A percentile compares a stretch with the other conserved stretches of the same genome.
Evolutionary conservation across 2,329 filamentous ascomycete genomes (phyloP).

Genomic region (Microascus cirrosus): DNA sequence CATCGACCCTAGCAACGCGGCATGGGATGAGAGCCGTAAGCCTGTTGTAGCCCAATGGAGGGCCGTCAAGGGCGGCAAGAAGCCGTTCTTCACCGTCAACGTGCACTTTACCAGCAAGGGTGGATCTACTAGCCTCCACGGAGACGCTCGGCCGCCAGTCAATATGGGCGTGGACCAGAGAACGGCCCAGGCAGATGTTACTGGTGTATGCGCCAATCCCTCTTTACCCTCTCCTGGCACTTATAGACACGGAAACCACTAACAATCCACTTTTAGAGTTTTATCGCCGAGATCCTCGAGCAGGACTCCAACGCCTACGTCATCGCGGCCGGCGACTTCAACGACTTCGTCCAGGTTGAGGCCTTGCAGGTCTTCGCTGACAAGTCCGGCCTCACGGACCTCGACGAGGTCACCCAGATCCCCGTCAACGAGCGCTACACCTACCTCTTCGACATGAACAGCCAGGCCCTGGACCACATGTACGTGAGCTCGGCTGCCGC

Average conservation of each 20-base stretch:
- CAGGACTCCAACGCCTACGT: constrained; percentile 44
- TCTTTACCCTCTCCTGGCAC: not conserved
- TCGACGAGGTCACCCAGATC: constrained; percentile 48
- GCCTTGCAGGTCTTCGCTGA: constrained; percentile 43
- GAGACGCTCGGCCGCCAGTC: constrained; percentile 53
- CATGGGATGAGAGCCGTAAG: constrained; percentile 53
- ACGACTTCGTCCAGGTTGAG: constrained; percentile 56
- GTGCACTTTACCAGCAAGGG: constrained; percentile 59
- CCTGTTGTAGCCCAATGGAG: constrained; percentile 57
- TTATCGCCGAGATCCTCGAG: constrained; percentile 45
- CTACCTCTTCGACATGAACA: constrained; percentile 59
- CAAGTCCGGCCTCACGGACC: constrained; percentile 44
- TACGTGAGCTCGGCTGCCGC: constrained; percentile 47
- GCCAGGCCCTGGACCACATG: constrained; percentile 60
- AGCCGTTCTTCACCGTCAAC: constrained; percentile 58
- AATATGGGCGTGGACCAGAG: constrained; percentile 52
- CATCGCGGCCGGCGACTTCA: constrained; percentile 57
- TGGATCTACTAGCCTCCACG: constrained; percentile 51
- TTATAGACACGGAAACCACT: not conserved
- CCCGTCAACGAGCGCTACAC: constrained; percentile 52
- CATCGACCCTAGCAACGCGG: constrained; percentile 49
- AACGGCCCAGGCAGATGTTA: constrained; percentile 42
- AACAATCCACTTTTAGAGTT: constrained; percentile 23
- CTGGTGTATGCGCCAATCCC: constrained; percentile 31
- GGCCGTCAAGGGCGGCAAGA: constrained; percentile 36